Percentiles rank a stretch among this genome's conserved stretches.
phyloP scores from a whole-genome alignment of 768 basidiomycete genomes.

The Lentinula edodes region DNA sequence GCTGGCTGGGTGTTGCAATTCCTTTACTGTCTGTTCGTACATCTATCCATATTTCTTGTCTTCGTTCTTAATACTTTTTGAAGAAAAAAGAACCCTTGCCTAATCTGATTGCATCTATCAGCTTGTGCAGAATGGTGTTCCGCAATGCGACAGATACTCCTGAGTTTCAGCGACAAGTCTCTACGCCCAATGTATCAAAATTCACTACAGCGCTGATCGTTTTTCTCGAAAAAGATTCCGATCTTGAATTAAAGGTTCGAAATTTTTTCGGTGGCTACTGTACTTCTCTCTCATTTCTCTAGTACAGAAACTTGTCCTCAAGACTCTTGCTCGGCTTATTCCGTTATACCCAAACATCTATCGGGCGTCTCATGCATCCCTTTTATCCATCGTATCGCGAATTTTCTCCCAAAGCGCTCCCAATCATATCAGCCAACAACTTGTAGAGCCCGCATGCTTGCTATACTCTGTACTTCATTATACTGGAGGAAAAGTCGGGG shows the following conservation, averaged over 20 bases:
- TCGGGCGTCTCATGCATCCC: conserved; percentile 43
- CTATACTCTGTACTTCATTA: conserved; percentile 62
- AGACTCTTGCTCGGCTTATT: conserved; percentile 51
- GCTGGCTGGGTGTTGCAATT: conserved; percentile 63
- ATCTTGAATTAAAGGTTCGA: conserved; percentile 51
- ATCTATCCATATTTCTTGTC: conserved; percentile 16
- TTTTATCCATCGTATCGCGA: conserved; percentile 50
- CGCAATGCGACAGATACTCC: conserved; percentile 51
- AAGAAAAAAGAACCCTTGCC: conserved; percentile 69
- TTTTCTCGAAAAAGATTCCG: conserved; percentile 45
- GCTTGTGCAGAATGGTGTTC: conserved; percentile 60
- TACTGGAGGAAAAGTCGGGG: conserved; percentile 77
- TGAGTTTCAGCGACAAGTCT: conserved; percentile 80
- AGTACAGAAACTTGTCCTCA: conserved; percentile 36
- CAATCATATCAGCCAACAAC: conserved; percentile 28
- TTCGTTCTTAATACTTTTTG: conserved; percentile 18
- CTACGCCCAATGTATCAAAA: conserved; percentile 67
- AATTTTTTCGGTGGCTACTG: not conserved
- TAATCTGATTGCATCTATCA: conserved; percentile 55
- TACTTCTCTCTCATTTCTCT: not conserved
- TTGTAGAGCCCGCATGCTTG: conserved; percentile 44
- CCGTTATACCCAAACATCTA: conserved; percentile 64
- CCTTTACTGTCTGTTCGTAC: conserved; percentile 66
- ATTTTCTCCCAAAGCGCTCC: conserved; percentile 52
- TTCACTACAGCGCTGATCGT: conserved; percentile 54